Evolutionary conservation across 306 rosid species (phyloP), one percentile per base, ranked within the genome.

Genomic region (cucumber (Cucumis sativus)): DNA sequence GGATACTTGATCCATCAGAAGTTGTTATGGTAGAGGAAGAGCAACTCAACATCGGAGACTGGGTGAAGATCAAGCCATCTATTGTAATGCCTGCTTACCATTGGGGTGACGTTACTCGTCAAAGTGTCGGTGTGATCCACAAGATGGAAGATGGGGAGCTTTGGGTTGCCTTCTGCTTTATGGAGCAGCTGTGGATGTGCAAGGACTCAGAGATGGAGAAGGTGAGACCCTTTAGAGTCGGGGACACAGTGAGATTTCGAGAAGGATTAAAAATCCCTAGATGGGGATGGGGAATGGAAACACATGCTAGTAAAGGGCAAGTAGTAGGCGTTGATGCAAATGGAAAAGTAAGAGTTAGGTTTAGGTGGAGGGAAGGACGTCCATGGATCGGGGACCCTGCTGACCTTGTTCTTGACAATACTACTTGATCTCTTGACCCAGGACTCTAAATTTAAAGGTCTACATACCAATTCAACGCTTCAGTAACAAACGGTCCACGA

Each of bases 281-380:
- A 71, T 91, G 96, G 98, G 98, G 99, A 49, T 96, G 99, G 99
- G 99, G 99, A 85, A 92, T 96, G 98, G 99, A 96, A 87, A 96
- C 99, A 0, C 98, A 96, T 78, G 89, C 96, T 6, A 96, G 99
- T 84, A 89, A 84, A 80, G 99, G 99, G 61, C 82, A 89, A 72
- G 97, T 96, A 35, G 90, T 87, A n/a, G 99, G 98, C 54, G 99
- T 96, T 18, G 98, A 96, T 57, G 97, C 93, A 37, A 96, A 96
- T 55, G 99, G 98, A 37, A 96, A 92, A 88, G 80, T 96, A 67
- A 84, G 98, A 87, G 85, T 96, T 77, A 92, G 87, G 80, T 96
- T 96, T 84, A 88, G 96, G 70, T 96, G 99, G 99, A 86, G 99
- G 87, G 99, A 96, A 88, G 99, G 99, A 30, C 86, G 90, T 82